These are phyloP conservation scores for Ustilago sp. DNA, from an alignment of 1,284 basidiomycete species.

Conservation along the genomic window DNA sequence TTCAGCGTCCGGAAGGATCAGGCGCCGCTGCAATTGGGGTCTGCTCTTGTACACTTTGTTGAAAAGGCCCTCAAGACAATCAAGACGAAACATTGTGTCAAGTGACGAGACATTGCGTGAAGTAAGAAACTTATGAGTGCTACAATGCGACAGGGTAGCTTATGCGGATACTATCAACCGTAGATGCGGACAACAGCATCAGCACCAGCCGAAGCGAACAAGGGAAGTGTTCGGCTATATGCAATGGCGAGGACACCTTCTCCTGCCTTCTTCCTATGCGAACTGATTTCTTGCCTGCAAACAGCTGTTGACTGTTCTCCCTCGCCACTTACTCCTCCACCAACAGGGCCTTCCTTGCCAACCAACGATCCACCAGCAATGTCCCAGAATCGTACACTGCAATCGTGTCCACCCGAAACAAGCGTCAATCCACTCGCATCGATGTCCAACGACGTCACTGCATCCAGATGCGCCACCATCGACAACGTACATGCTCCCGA, in stretches of 20 bases:
- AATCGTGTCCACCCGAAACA: conserved; percentile 91
- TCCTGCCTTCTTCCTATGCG: conserved; percentile 81
- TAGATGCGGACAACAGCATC: conserved; percentile 93
- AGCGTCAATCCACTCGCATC: conserved; percentile 87
- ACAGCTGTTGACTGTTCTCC: conserved; percentile 62
- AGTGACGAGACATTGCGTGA: neutral
- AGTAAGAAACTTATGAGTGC: neutral
- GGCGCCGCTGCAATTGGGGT: no score
- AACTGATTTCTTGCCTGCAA: conserved; percentile 89
- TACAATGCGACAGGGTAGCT: neutral
- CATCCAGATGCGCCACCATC: conserved; percentile 89
- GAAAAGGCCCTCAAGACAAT: neutral
- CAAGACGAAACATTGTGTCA: neutral
- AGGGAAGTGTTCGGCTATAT: conserved; percentile 84
- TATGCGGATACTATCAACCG: conserved; percentile 33
- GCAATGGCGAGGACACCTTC: conserved; percentile 91
- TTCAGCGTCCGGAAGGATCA: neutral
- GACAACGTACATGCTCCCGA: conserved; percentile 87
- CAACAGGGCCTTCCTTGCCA: conserved; percentile 17
- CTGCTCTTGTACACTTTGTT: no score
- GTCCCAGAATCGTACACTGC: conserved; percentile 95
- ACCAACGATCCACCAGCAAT: conserved; percentile 73
- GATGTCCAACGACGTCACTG: conserved; percentile 89
- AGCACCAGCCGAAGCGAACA: conserved; percentile 91
- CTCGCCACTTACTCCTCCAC: neutral